phyloP scores from a whole-genome alignment of 73 alveolate species.

The Blepharisma stoltei region DNA sequence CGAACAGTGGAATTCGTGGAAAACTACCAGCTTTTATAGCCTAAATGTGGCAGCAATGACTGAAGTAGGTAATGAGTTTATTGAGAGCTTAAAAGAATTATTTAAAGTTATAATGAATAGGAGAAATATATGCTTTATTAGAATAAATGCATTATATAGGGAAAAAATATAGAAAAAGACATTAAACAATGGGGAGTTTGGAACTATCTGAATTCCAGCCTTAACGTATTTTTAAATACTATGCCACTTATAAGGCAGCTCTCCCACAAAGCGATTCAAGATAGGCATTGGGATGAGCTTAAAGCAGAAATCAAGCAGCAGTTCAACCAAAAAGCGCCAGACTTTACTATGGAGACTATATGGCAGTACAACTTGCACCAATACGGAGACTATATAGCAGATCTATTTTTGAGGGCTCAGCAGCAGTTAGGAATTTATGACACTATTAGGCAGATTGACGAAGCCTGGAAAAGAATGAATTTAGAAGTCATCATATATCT shows the following conservation, averaged over 20 bases:
- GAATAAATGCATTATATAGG: no score
- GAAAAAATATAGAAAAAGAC: slow-evolving; percentile 74
- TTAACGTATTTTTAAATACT: slow-evolving; percentile 34
- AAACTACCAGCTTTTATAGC: slow-evolving; percentile 71
- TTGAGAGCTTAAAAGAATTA: slow-evolving; percentile 58
- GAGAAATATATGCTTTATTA: no score
- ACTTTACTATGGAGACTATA: slow-evolving; percentile 74
- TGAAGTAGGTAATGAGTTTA: slow-evolving; percentile 74
- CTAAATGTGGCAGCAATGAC: slow-evolving; percentile 75
- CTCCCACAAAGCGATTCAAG: slow-evolving; percentile 97
- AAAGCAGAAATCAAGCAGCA: slow-evolving; percentile 84
- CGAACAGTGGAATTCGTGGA: slow-evolving; percentile 78
- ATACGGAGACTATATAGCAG: slow-evolving; percentile 40
- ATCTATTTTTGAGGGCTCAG: slow-evolving; percentile 75
- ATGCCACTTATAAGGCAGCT: slow-evolving; percentile 96
- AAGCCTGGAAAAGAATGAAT: slow-evolving; percentile 58
- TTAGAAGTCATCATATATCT: slow-evolving; percentile 13
- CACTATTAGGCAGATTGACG: slow-evolving; percentile 72
- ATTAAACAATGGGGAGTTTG: slow-evolving; percentile 81
- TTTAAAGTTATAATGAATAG: no score
- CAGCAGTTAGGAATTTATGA: slow-evolving; percentile 88
- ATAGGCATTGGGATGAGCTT: slow-evolving; percentile 98
- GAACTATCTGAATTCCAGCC: slow-evolving; percentile 32
- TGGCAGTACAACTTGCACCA: slow-evolving; percentile 61
- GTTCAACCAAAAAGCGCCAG: slow-evolving; percentile 65